Percentiles rank a stretch among this genome's conserved stretches.
Evolutionary conservation across 73 alveolate species (phyloP).

Genomic region (Uronychia setigera): DNA sequence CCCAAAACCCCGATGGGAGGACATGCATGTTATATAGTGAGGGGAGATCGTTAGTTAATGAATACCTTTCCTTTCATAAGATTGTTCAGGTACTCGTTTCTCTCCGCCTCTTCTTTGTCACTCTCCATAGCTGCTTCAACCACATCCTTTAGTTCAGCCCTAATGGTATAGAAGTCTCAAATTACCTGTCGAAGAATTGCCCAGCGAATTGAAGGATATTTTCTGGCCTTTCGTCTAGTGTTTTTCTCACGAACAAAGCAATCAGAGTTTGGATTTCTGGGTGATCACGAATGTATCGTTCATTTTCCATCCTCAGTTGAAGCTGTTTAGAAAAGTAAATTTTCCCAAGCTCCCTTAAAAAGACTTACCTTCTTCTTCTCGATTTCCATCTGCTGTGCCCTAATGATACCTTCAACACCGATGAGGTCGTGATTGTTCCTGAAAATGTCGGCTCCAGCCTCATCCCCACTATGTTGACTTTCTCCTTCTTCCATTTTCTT

Average conservation of each 20-base stretch:
- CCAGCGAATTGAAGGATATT: conserved; percentile 88
- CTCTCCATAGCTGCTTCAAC: conserved; percentile 38
- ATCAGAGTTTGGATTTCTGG: conserved; percentile 86
- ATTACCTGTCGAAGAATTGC: conserved; percentile 77
- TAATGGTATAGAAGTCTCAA: too few species aligned
- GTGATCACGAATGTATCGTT: conserved; percentile 85
- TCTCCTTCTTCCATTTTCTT: background rate
- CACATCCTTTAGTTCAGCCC: conserved; percentile 70
- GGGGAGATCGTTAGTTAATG: conserved; percentile 34
- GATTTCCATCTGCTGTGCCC: conserved; percentile 64
- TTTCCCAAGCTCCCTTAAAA: too few species aligned
- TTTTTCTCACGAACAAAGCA: conserved; percentile 73
- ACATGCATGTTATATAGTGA: too few species aligned
- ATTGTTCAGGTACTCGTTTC: conserved; percentile 34
- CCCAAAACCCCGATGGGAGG: too few species aligned
- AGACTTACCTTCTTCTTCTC: conserved; percentile 74
- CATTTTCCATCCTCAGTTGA: conserved; percentile 84
- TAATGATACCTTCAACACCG: conserved; percentile 70
- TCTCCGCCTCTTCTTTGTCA: conserved; percentile 46
- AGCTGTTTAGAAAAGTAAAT: conserved; percentile 11
- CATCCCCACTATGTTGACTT: background rate
- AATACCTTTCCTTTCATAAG: conserved; percentile 34
- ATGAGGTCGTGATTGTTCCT: conserved; percentile 64
- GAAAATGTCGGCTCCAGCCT: conserved; percentile 42
- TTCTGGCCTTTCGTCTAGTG: conserved; percentile 90